phyloP scores from a whole-genome alignment of 352 stramenopile genomes.

The Globisporangium spiculum region DNA sequence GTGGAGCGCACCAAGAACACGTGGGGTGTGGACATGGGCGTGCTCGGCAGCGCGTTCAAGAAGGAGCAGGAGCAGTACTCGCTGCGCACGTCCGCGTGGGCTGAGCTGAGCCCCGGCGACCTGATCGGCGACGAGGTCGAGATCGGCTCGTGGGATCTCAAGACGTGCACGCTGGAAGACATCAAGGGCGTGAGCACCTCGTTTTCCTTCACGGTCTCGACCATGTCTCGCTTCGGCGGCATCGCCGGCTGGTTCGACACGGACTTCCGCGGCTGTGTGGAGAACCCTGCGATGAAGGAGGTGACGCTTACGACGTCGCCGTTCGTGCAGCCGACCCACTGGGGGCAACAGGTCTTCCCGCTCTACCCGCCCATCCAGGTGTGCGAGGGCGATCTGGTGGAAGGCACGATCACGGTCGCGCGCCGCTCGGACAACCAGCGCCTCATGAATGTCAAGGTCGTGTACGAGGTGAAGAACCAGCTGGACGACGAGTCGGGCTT shows the following conservation, averaged over 20 bases:
- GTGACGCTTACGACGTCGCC: constrained; percentile 91
- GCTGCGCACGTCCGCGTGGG: constrained; percentile 82
- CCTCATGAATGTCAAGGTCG: constrained; percentile 88
- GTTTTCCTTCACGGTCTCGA: constrained; percentile 82
- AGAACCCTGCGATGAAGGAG: constrained; percentile 71
- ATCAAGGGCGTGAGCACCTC: constrained; percentile 70
- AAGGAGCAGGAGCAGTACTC: constrained; percentile 89
- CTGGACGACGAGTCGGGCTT: constrained; percentile 54
- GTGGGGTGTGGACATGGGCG: constrained; percentile 97
- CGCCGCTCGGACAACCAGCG: constrained; percentile 84
- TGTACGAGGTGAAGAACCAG: constrained; percentile 63
- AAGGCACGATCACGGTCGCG: constrained; percentile 69
- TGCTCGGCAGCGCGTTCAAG: constrained; percentile 85
- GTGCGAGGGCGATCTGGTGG: constrained; percentile 73
- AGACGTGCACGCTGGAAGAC: constrained; percentile 81
- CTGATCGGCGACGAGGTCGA: constrained; percentile 85
- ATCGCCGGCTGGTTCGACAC: constrained; percentile 99
- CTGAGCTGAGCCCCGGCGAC: constrained; percentile 66
- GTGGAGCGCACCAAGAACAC: constrained; percentile 91
- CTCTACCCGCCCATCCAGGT: constrained; percentile 83
- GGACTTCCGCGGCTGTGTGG: constrained; percentile 93
- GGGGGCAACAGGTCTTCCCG: constrained; percentile 85
- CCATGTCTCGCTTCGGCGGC: constrained; percentile 88
- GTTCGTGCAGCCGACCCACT: constrained; percentile 87
- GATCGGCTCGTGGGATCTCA: constrained; percentile 80